Base-by-base conservation (phyloP, 208 protist genomes). In the Leptomonas pyrrhocoris region DNA sequence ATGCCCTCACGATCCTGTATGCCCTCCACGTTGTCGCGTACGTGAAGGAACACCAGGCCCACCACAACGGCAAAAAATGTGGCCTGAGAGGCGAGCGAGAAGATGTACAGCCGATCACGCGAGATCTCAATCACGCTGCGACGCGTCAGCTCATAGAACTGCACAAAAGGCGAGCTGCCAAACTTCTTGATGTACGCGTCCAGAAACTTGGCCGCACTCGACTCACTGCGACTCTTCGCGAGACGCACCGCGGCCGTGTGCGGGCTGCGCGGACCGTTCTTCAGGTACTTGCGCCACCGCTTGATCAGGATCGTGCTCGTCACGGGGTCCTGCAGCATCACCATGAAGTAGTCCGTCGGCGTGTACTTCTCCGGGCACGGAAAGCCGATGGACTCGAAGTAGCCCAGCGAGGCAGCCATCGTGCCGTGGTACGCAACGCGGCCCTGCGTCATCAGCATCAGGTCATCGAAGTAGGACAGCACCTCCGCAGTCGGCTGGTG, bases 401-500 rank as follows among this genome's bases (percentile, higher is more conserved):
- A 97, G 30, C 42, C 68, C 53, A 94, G 6, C 19, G 83, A 75
- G 23, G 89, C 80, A 28, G 49, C 48, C 79, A 86, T 89, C 31
- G 82, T 79, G 28, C 96, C 96, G 77, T 91, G 84, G 80, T 96
- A 98, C 27, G 83, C 85, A 51, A 87, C 80, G 19, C 73, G 71
- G 30, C 97, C 97, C 42, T 81, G 60, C 25, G 72, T 79, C 62
- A 98, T 74, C 43, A 98, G 79, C 77, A 98, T 86, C 21, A 98
- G 54, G 38, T 97, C 80, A 56, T 98, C 95, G 82, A 98, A 98
- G 60, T 88, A 76, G 18, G 43, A 70, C 54, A 98, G 92, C 56
- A 97, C 83, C 55, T 96, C 89, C 11, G 86, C 82, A 5, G 84
- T 89, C n/a, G 97, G 97, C 82, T 98, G 96, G 66, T 98, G 97